Evolutionary conservation across 2,329 filamentous ascomycete species (phyloP).

Genomic region (Rhynchosporium agropyri): DNA sequence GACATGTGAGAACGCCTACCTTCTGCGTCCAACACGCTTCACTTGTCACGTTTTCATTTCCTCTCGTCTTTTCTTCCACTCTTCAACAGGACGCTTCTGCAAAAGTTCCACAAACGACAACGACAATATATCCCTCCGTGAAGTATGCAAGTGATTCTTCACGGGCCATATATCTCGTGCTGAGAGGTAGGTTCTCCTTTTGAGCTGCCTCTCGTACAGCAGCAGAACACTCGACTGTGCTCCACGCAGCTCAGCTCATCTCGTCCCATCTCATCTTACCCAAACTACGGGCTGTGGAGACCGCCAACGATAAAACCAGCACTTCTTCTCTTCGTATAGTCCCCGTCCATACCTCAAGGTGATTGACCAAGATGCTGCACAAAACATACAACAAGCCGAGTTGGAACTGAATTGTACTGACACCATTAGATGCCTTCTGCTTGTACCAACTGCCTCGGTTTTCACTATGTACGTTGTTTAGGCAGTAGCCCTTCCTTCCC

Average conservation of each 20-base stretch:
- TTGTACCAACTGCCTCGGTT: conserved; percentile 33
- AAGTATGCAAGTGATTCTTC: no score
- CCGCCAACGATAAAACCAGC: background rate
- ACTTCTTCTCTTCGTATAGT: background rate
- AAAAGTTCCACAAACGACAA: background rate
- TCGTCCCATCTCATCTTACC: background rate
- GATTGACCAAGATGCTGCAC: background rate
- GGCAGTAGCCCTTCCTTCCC: no score
- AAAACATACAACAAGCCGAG: background rate
- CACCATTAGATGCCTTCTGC: conserved; percentile 25
- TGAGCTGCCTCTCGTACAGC: background rate
- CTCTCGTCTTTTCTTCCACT: background rate
- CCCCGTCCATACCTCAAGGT: background rate
- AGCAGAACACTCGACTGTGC: background rate
- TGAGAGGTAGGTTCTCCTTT: no score
- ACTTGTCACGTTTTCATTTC: background rate
- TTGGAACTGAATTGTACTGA: background rate
- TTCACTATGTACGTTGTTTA: conserved; percentile 26
- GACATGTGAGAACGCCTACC: no score
- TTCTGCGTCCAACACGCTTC: no score
- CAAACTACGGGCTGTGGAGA: no score
- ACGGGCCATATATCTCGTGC: no score
- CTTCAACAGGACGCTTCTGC: background rate
- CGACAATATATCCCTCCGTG: no score
- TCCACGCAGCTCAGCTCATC: background rate